Evolutionary conservation across 352 stramenopile species (phyloP).

Genomic region (Thalassiosira ordinaria): DNA sequence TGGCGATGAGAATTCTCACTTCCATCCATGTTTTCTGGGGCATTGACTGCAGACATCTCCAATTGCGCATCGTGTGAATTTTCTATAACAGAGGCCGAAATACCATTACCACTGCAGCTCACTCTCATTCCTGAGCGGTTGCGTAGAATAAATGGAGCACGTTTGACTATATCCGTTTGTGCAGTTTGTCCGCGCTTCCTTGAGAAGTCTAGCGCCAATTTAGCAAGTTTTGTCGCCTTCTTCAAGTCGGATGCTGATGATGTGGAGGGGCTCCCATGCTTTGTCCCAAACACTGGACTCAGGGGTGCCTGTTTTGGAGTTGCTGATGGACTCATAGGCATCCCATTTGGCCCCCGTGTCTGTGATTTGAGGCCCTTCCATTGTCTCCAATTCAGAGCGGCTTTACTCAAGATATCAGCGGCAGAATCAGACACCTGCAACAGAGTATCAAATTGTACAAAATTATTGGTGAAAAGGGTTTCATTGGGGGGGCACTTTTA

Average conservation of each 20-base stretch:
- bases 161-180: conserved; percentile 10
- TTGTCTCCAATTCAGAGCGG: conserved; percentile 40
- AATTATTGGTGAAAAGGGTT: neutral
- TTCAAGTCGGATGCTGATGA: conserved; percentile 43
- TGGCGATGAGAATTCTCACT: neutral
- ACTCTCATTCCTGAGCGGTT: conserved; percentile 74
- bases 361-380: conserved; percentile 22
- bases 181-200: conserved; percentile 43
- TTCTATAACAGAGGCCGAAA: conserved; percentile 36
- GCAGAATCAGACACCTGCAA: conserved; percentile 41
- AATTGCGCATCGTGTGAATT: conserved; percentile 68
- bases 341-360: neutral
- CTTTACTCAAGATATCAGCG: conserved; percentile 33
- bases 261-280: neutral
- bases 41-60: conserved; percentile 37
- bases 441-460: neutral
- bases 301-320: conserved; percentile 3
- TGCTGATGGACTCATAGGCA: conserved; percentile 4
- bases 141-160: conserved; percentile 66
- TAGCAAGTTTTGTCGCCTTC: conserved; percentile 46
- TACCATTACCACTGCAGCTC: conserved; percentile 55
- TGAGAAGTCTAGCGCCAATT: conserved; percentile 48
- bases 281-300: conserved; percentile 25
- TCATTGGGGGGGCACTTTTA: neutral
- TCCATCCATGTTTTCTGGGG: neutral